These are phyloP conservation scores for Ambispora gerdemannii DNA, from an alignment of 192 early-diverging fungal genomes.

Conservation along the genomic window DNA sequence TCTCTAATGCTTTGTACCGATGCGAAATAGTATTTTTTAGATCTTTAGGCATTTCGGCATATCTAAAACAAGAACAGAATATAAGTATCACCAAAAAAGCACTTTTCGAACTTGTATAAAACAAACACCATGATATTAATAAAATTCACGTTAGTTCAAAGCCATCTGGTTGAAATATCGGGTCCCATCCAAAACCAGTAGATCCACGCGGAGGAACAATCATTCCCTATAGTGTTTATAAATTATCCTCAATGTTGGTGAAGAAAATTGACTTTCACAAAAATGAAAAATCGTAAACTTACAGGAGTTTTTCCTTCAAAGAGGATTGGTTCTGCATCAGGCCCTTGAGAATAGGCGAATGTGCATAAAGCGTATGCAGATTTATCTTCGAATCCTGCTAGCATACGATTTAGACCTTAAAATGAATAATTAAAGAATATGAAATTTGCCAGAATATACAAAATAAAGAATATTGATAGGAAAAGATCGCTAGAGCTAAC, in stretches of 20 bases:
- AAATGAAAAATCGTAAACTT: slow-evolving; percentile 24
- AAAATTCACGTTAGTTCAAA: slow-evolving; percentile 53
- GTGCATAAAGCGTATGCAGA: slow-evolving; percentile 89
- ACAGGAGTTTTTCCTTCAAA: slow-evolving; percentile 83
- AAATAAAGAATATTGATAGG: no score
- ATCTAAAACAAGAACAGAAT: slow-evolving; percentile 45
- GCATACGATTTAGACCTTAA: slow-evolving; percentile 73
- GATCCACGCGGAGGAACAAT: slow-evolving; percentile 88
- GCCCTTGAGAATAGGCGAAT: slow-evolving; percentile 81
- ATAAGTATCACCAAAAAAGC: neutral
- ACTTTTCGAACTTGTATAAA: neutral
- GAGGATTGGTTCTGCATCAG: slow-evolving; percentile 73
- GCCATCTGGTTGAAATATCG: slow-evolving; percentile 86
- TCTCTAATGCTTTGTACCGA: slow-evolving; percentile 69
- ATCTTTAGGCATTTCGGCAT: slow-evolving; percentile 84
- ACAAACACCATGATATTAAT: neutral
- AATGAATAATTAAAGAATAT: no score
- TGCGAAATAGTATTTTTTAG: slow-evolving; percentile 93
- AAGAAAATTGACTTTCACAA: neutral
- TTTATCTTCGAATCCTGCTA: slow-evolving; percentile 85
- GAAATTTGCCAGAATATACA: no score
- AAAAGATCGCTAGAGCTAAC: no score
- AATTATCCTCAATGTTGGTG: neutral
- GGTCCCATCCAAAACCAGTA: slow-evolving; percentile 92
- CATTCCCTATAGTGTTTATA: slow-evolving; percentile 50